Base-by-base conservation (phyloP, 768 basidiomycete species). In the Cystofilobasidium ferigula region DNA sequence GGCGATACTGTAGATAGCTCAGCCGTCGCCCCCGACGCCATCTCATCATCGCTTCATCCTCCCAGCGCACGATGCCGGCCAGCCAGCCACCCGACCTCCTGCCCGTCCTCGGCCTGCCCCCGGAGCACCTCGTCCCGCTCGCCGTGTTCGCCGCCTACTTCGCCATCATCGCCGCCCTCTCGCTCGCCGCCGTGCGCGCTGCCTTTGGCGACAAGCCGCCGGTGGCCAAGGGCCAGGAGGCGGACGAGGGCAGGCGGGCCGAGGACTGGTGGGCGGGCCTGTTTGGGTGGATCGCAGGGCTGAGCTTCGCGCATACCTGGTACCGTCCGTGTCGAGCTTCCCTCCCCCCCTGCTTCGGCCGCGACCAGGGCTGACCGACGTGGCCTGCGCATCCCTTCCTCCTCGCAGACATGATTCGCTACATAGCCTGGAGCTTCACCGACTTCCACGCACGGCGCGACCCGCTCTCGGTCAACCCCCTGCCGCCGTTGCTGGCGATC, bases 371-470 rank as follows among this genome's bases (percentile, higher is more conserved):
- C 30, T 40, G 60, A 47, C 10, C 1, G 13, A 16, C 4, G 34
- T 24, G 28, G 26, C 24, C 48, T 38, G 54, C 35, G 28, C 30
- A 36, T 13, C 54, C 54, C 42, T 54, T 18, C 24, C 22, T 53
- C 40, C 13, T 18, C 40, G 26, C 61, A 81, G 81, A 80, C 71
- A 81, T 82, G 81, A 73, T 81, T 69, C 72, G 74, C 14, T 82
- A 78, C 71, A 75, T 82, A 76, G 58, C 63, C 81, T 84, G 83
- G 83, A 84, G 83, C 70, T 84, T 82, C 68, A 34, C 62, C 16
- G 74, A 81, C 63, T 81, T 81, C 70, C 80, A 81, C 62, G 57
- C 58, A 13, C 62, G 48, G 26, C 67, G 68, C 45, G 32, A 38
- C 8, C 48, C 38, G 16, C 32, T 65, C 5, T 64, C 69, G 24